A percentile compares a stretch with the other conserved stretches of the same genome.
Conservation (phyloP, 257 asterid species). For the Paulownia fortunei region DNA sequence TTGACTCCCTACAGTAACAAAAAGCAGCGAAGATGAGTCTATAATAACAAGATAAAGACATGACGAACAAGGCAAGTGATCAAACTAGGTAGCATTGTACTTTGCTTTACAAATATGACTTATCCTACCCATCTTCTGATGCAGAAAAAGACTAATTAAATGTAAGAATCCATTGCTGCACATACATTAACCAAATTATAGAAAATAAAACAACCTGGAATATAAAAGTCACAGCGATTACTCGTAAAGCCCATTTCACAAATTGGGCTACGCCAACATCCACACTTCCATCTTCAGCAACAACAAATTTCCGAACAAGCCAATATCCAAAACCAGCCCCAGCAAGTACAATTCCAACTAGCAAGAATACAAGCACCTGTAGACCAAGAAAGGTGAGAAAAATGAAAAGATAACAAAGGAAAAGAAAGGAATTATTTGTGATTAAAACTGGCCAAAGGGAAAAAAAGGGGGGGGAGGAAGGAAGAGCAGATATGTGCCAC, state of each 20-base stretch:
- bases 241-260: conserved; percentile 91
- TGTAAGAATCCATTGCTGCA: conserved; percentile 8
- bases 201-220: conserved; percentile 63
- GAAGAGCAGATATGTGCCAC: not conserved
- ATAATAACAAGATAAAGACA: conserved; percentile 7
- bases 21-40: conserved; percentile 10
- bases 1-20: too few species aligned
- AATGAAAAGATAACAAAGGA: not conserved
- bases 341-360: conserved; percentile 76
- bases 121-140: not conserved
- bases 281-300: conserved; percentile 83
- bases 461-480: not conserved
- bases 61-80: not conserved
- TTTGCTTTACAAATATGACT: conserved; percentile 7
- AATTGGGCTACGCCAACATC: conserved; percentile 84
- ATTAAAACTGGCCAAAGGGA: conserved; percentile 12
- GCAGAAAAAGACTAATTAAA: not conserved
- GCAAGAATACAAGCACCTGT: conserved; percentile 75
- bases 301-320: conserved; percentile 89
- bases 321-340: conserved; percentile 95
- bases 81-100: not conserved
- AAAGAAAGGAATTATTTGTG: not conserved
- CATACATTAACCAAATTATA: conserved; percentile 3
- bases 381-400: conserved; percentile 25
- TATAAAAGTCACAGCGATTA: conserved; percentile 69